A percentile compares a stretch with the other conserved stretches of the same genome.
phyloP scores from a whole-genome alignment of 306 rosid genomes.

The Cotoneaster glaucophyllus region DNA sequence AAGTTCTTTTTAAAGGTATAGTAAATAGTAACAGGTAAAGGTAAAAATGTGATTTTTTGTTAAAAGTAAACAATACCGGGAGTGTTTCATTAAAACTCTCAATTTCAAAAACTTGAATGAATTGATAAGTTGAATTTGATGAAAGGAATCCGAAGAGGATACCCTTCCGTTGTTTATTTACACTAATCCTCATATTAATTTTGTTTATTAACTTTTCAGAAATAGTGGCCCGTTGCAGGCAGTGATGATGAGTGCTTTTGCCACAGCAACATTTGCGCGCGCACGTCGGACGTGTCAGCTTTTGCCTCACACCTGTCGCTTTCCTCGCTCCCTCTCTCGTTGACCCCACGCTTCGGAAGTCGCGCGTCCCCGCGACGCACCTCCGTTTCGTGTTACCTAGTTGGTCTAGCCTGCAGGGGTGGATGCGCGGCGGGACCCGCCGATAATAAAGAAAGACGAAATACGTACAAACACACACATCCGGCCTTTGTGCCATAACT shows the following conservation, averaged over 20 bases:
- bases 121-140: too few relatives aligned
- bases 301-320: conserved; percentile 57
- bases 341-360: conserved; percentile 24
- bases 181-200: background rate
- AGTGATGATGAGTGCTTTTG: conserved; percentile 16
- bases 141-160: too few relatives aligned
- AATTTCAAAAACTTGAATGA: too few relatives aligned
- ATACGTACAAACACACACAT: background rate
- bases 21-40: too few relatives aligned
- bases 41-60: too few relatives aligned
- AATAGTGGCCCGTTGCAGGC: conserved; percentile 40
- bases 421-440: conserved; percentile 30
- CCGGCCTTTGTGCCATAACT: conserved; percentile 1
- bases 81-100: too few relatives aligned
- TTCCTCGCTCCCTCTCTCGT: conserved; percentile 19
- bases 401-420: conserved; percentile 21
- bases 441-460: too few relatives aligned
- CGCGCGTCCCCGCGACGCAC: conserved; percentile 23
- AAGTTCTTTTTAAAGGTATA: too few relatives aligned
- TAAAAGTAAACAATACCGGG: too few relatives aligned
- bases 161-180: too few relatives aligned
- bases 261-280: conserved; percentile 79
- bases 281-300: conserved; percentile 80
- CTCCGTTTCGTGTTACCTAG: conserved; percentile 5
- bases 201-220: background rate